These are phyloP conservation scores for Collybiopsis confluens DNA, from an alignment of 768 basidiomycete species.

Conservation along the genomic window DNA sequence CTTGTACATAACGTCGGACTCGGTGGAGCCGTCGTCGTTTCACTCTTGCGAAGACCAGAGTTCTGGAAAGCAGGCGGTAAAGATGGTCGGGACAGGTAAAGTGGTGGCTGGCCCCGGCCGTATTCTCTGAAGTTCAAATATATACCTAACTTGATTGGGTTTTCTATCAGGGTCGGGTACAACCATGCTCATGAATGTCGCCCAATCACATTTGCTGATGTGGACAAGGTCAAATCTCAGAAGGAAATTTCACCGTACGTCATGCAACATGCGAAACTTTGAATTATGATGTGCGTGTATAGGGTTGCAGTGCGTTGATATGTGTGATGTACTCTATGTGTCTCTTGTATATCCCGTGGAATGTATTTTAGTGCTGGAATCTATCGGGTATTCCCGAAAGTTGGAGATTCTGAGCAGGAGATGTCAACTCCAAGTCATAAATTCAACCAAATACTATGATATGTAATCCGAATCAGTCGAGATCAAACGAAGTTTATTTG, in stretches of 20 bases:
- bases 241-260: conserved; percentile 46
- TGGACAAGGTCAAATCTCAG: conserved; percentile 75
- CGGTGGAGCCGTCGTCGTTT: conserved; percentile 77
- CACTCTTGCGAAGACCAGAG: conserved; percentile 70
- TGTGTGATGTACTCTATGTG: no score
- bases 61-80: conserved; percentile 64
- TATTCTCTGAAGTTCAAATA: background rate
- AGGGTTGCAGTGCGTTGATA: no score
- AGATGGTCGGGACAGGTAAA: conserved; percentile 65
- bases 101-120: no score
- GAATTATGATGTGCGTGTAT: conserved; percentile 6
- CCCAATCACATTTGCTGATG: conserved; percentile 55
- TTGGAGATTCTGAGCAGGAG: no score
- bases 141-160: background rate
- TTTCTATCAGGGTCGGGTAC: conserved; percentile 63
- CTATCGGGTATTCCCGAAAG: no score
- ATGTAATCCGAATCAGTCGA: no score
- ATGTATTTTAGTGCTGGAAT: no score
- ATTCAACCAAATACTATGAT: no score
- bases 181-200: conserved; percentile 72
- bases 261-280: conserved; percentile 45
- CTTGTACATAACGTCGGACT: conserved; percentile 82
- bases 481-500: no score
- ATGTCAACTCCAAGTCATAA: no score
- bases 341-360: no score